A percentile compares a stretch with the other conserved stretches of the same genome.
phyloP scores from a whole-genome alignment of 2,329 filamentous ascomycete species.

The Sphaerostilbella broomeana region DNA sequence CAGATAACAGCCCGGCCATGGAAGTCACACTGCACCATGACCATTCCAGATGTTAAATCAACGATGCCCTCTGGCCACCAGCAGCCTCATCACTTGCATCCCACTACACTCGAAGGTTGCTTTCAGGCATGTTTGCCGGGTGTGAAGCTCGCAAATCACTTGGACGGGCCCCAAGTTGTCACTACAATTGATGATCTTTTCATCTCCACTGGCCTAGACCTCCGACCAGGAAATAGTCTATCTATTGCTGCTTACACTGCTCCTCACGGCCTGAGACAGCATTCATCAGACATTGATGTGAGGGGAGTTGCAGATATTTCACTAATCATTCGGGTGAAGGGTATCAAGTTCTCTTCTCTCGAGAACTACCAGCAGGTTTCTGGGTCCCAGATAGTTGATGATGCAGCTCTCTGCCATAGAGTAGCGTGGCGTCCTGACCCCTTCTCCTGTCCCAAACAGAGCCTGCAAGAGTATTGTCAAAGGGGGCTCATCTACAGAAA shows the following conservation, averaged over 20 bases:
- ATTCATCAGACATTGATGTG: conserved; percentile 7
- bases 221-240: conserved; percentile 6
- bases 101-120: conserved; percentile 13
- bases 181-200: conserved; percentile 9
- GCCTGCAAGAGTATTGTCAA: conserved; percentile 4
- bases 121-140: conserved; percentile 9
- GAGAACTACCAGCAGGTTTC: conserved; percentile 1
- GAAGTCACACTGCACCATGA: conserved; percentile 8
- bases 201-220: conserved; percentile 10
- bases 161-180: conserved; percentile 8
- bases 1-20: conserved; percentile 5
- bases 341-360: conserved; percentile 10
- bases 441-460: conserved; percentile 1
- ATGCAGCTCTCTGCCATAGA: conserved; percentile 5
- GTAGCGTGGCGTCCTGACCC: conserved; percentile 10
- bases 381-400: background rate
- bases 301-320: background rate
- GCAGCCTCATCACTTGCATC: conserved; percentile 14
- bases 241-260: conserved; percentile 2
- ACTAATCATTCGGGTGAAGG: conserved; percentile 3
- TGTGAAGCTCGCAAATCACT: background rate
- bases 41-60: conserved; percentile 12
- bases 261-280: conserved; percentile 10
- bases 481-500: background rate
- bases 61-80: conserved; percentile 12